phyloP scores from a whole-genome alignment of 2,329 filamentous ascomycete species.

The Claviceps monticola region DNA sequence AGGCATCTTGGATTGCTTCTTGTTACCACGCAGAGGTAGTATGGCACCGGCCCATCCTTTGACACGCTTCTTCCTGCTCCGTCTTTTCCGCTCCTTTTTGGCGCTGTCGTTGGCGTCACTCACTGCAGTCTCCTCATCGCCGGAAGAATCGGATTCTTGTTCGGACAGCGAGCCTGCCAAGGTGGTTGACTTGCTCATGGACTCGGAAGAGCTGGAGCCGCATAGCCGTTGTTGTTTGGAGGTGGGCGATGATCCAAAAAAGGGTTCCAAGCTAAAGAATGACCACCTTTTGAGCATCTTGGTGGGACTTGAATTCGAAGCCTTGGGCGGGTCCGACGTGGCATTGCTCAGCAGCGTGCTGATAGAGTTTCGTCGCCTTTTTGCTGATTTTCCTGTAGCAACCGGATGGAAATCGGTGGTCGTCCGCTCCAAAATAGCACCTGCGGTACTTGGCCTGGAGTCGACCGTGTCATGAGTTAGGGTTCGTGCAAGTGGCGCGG shows the following conservation, averaged over 20 bases:
- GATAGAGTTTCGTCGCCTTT: conserved; percentile 45
- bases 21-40: conserved; percentile 41
- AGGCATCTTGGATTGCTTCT: conserved; percentile 27
- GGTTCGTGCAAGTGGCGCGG: conserved; percentile 23
- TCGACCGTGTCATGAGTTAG: conserved; percentile 29
- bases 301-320: conserved; percentile 31
- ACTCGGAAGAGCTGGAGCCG: conserved; percentile 33
- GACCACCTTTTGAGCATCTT: conserved; percentile 45
- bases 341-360: conserved; percentile 34
- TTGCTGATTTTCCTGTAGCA: conserved; percentile 16
- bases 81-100: conserved; percentile 21
- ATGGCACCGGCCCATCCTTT: conserved; percentile 59
- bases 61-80: conserved; percentile 50
- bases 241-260: conserved; percentile 30
- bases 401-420: conserved; percentile 10
- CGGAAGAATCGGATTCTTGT: conserved; percentile 18
- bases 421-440: conserved; percentile 47
- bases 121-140: conserved; percentile 11
- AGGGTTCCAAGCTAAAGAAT: conserved; percentile 47
- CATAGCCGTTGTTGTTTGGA: conserved; percentile 31
- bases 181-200: conserved; percentile 15
- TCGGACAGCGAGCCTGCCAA: conserved; percentile 21
- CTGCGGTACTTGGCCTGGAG: conserved; percentile 54
- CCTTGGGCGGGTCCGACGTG: conserved; percentile 19
- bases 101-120: conserved; percentile 8